phyloP scores from a whole-genome alignment of 306 rosid genomes.

The Glycine tomentella region DNA sequence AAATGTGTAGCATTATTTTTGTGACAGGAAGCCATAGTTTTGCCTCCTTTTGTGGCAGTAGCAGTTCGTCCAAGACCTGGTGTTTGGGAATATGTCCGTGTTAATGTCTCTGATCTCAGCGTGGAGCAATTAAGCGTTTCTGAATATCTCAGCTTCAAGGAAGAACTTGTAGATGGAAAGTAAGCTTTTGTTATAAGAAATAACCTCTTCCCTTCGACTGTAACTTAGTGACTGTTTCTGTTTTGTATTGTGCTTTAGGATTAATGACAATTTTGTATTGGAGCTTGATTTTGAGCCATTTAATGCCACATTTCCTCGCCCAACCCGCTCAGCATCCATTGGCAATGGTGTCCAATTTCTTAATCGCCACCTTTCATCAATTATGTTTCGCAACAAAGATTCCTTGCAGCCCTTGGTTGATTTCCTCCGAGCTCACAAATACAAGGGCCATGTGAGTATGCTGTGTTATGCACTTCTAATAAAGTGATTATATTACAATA shows the following conservation, averaged over 20 bases:
- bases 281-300: conserved; percentile 97
- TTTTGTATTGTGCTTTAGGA: conserved; percentile 47
- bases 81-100: conserved; percentile 91
- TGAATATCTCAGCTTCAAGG: conserved; percentile 88
- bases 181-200: conserved; percentile 43
- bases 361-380: conserved; percentile 93
- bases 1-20: conserved; percentile 37
- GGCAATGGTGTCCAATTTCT: conserved; percentile 99
- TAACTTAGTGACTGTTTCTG: conserved; percentile 11
- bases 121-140: conserved; percentile 88
- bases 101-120: conserved; percentile 76
- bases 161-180: conserved; percentile 79
- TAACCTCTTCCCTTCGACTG: conserved; percentile 28
- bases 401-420: conserved; percentile 82
- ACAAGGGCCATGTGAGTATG: conserved; percentile 76
- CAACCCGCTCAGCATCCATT: conserved; percentile 85
- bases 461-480: conserved; percentile 20
- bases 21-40: conserved; percentile 67
- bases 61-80: conserved; percentile 97
- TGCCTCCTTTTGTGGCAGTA: conserved; percentile 90
- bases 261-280: conserved; percentile 54
- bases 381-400: conserved; percentile 83
- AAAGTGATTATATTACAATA: conserved; percentile 13
- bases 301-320: conserved; percentile 88
- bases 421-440: conserved; percentile 85